Conservation (phyloP, 2,329 filamentous ascomycete species). For the Fragosphaeria purpurea region DNA sequence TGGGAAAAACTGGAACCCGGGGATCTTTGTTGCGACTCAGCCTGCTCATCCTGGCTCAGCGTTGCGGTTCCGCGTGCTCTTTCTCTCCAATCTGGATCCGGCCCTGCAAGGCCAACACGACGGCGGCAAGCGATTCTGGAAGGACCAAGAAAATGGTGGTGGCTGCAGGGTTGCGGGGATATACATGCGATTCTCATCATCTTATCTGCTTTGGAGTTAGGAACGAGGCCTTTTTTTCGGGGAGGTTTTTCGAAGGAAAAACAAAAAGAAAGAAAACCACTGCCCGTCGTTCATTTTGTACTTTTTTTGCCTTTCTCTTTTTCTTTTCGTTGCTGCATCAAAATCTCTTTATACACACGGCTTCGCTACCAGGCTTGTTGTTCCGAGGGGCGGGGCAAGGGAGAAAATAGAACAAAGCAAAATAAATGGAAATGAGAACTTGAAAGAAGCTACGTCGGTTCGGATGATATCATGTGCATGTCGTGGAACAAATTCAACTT, state of each 20-base stretch:
- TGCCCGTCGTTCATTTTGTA: conserved; percentile 20
- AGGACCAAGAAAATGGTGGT: not conserved
- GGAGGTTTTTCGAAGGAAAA: too few relatives aligned
- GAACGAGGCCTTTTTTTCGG: conserved; percentile 1
- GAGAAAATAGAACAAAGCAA: conserved; percentile 14
- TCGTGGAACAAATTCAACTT: too few relatives aligned
- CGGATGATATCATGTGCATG: too few relatives aligned
- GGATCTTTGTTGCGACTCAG: too few relatives aligned
- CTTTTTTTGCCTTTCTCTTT: conserved; percentile 27
- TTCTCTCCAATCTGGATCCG: too few relatives aligned
- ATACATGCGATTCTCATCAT: conserved; percentile 6
- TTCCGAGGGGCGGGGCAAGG: conserved; percentile 43
- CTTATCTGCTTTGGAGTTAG: conserved; percentile 9
- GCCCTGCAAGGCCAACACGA: not conserved
- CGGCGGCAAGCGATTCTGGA: not conserved
- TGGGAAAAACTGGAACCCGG: too few relatives aligned
- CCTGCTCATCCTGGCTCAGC: too few relatives aligned
- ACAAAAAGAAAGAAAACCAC: conserved; percentile 14
- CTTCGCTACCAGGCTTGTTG: conserved; percentile 30
- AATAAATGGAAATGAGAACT: not conserved
- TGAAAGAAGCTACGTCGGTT: not conserved
- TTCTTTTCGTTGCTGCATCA: conserved; percentile 17
- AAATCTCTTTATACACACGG: conserved; percentile 32
- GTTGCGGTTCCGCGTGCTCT: too few relatives aligned
- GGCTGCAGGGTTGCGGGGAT: conserved; percentile 4